Conservation (phyloP, 176 grass and related monocot genomes). For the Aegilops sharonensis region DNA sequence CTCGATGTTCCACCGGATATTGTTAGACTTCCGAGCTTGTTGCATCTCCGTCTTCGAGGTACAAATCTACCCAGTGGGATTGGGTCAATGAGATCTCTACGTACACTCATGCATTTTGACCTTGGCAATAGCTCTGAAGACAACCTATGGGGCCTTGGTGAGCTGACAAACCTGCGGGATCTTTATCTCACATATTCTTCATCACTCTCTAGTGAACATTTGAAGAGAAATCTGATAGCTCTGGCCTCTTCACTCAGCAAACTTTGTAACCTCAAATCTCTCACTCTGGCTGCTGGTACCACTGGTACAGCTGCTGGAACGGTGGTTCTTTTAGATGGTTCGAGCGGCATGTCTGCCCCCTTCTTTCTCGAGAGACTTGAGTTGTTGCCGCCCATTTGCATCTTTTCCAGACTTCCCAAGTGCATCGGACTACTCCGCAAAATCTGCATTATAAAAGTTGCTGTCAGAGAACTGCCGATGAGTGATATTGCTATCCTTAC, state of each 20-base stretch:
- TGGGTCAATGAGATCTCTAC: not conserved
- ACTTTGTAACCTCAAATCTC: not conserved
- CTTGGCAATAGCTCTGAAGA: constrained; percentile 10
- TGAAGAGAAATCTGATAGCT: not conserved
- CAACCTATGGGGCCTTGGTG: not conserved
- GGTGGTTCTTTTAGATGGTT: not conserved
- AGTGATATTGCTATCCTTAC: not conserved
- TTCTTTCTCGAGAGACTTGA: not conserved
- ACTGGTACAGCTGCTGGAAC: not conserved
- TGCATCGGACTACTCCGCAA: not conserved
- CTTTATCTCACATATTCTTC: not conserved
- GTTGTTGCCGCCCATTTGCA: constrained; percentile 13
- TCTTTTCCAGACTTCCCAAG: not conserved
- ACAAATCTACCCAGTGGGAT: not conserved
- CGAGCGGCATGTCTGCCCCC: not conserved
- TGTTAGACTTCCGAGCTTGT: not conserved
- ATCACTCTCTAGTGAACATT: not conserved
- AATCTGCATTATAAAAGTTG: not conserved
- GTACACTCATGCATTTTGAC: not conserved
- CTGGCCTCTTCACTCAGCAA: not conserved
- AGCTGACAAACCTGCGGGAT: not conserved
- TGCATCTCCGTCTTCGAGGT: not conserved
- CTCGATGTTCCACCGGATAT: not conserved
- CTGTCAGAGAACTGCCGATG: not conserved
- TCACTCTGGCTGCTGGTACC: not conserved